phyloP scores from a whole-genome alignment of 345 rosid genomes.

The Conringia planisiliqua region DNA sequence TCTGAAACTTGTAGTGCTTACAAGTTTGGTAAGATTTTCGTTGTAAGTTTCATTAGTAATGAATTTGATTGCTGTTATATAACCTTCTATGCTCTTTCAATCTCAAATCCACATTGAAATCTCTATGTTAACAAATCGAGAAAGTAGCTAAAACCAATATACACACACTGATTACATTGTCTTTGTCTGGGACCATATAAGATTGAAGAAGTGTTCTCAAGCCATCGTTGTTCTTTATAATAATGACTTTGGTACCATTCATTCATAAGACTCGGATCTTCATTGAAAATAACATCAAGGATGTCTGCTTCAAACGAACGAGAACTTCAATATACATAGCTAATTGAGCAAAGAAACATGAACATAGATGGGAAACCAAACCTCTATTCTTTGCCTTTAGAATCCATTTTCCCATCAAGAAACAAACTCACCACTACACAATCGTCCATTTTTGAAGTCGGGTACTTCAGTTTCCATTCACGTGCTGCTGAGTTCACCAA shows the following conservation, averaged over 20 bases:
- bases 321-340: no score
- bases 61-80: background rate
- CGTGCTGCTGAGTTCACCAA: constrained; percentile 85
- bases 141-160: background rate
- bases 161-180: background rate
- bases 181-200: background rate
- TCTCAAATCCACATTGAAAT: background rate
- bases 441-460: constrained; percentile 97
- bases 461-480: constrained; percentile 96
- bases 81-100: background rate
- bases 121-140: background rate
- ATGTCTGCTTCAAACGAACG: no score
- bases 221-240: no score
- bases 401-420: constrained; percentile 93
- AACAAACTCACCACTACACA: constrained; percentile 97
- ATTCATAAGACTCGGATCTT: no score
- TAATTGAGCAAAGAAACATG: no score
- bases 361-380: no score
- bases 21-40: constrained; percentile 4
- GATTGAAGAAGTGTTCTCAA: no score
- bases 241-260: no score
- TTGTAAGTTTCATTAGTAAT: constrained; percentile 1
- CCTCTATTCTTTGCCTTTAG: no score
- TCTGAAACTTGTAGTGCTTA: constrained; percentile 20
- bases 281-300: no score